phyloP scores from a whole-genome alignment of 2,329 filamentous ascomycete genomes.

The Ascochyta pisi region DNA sequence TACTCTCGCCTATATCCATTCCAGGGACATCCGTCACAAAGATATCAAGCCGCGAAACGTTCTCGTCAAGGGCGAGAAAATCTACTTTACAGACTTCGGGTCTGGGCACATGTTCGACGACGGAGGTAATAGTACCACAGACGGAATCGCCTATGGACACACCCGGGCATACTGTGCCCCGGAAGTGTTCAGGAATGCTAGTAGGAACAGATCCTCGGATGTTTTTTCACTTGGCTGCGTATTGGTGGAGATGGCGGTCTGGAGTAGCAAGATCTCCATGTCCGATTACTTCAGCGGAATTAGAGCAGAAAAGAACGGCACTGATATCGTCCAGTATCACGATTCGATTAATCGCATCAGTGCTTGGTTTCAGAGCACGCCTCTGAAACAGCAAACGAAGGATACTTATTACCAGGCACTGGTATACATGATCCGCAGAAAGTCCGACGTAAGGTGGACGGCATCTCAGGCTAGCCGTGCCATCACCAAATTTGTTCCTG shows the following conservation, averaged over 20 bases:
- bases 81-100: constrained; percentile 33
- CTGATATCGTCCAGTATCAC: background rate
- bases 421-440: background rate
- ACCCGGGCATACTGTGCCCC: constrained; percentile 30
- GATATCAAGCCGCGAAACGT: constrained; percentile 29
- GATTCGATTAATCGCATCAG: background rate
- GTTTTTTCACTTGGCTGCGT: constrained; percentile 35
- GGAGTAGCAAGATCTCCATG: background rate
- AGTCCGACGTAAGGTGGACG: background rate
- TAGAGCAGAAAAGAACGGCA: background rate
- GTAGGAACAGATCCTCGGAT: constrained; percentile 27
- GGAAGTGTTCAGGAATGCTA: constrained; percentile 21
- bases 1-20: constrained; percentile 21
- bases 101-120: constrained; percentile 22
- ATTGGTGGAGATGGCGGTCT: constrained; percentile 23
- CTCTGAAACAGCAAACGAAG: background rate
- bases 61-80: constrained; percentile 16
- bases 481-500: background rate
- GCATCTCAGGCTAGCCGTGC: background rate
- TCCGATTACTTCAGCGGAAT: background rate
- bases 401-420: background rate
- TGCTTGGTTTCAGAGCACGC: background rate
- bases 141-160: constrained; percentile 7
- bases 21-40: constrained; percentile 23
- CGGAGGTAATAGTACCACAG: constrained; percentile 21